phyloP scores from a whole-genome alignment of 805 yeast genomes.

The Pichia nanzhaoensis region DNA sequence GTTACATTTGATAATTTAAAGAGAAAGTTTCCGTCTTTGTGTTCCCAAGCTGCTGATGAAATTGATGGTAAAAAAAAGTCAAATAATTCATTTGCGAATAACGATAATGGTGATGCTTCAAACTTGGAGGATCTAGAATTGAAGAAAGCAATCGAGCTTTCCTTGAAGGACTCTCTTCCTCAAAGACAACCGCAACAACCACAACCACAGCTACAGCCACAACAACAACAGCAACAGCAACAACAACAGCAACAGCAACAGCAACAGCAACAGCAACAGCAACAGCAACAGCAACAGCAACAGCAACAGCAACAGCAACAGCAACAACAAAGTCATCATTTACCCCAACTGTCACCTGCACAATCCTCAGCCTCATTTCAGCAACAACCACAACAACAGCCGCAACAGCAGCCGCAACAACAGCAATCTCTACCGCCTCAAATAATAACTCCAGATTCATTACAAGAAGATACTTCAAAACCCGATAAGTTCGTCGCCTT shows the following conservation, averaged over 20 bases:
- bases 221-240: slow-evolving; percentile 9
- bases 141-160: slow-evolving; percentile 65
- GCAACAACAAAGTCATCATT: too few relatives aligned
- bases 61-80: slow-evolving; percentile 18
- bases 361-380: too few relatives aligned
- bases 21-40: slow-evolving; percentile 31
- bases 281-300: too few relatives aligned
- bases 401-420: too few relatives aligned
- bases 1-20: slow-evolving; percentile 51
- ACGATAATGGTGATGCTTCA: too few relatives aligned
- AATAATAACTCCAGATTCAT: background rate
- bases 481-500: slow-evolving; percentile 62
- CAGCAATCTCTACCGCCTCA: slow-evolving; percentile 8
- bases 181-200: slow-evolving; percentile 11
- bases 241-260: too few relatives aligned
- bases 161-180: slow-evolving; percentile 62
- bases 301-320: slow-evolving; percentile 4
- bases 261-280: slow-evolving; percentile 8
- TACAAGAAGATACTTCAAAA: slow-evolving; percentile 11
- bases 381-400: slow-evolving; percentile 12
- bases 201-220: slow-evolving; percentile 17
- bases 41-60: slow-evolving; percentile 27
- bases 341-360: too few relatives aligned
- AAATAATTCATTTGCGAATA: background rate
- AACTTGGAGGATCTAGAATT: slow-evolving; percentile 68